A percentile compares a stretch with the other conserved stretches of the same genome.
These are phyloP conservation scores for Cocos nucifera DNA, from an alignment of 176 grass and related monocot genomes.

Conservation along the genomic window DNA sequence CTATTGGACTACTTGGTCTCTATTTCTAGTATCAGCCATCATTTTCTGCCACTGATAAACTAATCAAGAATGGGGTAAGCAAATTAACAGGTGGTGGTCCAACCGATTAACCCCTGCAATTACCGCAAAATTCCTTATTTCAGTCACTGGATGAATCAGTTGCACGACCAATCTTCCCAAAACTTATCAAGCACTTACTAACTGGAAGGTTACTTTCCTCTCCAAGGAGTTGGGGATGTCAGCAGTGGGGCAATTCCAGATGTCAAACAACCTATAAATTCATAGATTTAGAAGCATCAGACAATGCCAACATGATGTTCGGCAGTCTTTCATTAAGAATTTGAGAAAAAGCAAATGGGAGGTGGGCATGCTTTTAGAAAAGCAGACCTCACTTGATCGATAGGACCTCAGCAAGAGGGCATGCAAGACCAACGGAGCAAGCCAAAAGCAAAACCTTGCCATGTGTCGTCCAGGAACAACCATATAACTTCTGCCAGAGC, in stretches of 20 bases:
- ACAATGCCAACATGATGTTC: neutral
- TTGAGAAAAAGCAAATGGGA: conserved; percentile 37
- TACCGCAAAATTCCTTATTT: no score
- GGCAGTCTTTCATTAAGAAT: neutral
- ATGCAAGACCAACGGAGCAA: no score
- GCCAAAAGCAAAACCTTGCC: no score
- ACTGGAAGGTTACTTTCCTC: no score
- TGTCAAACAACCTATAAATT: conserved; percentile 44
- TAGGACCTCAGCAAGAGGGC: no score
- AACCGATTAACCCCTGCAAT: no score
- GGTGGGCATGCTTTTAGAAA: conserved; percentile 29
- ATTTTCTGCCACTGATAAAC: conserved; percentile 29
- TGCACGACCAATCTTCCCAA: no score
- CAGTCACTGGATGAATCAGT: no score
- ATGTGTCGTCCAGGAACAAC: no score
- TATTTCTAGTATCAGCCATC: conserved; percentile 1
- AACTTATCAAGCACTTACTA: no score
- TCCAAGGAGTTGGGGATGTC: neutral
- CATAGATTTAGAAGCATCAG: neutral
- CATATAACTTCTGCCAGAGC: no score
- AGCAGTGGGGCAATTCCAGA: conserved; percentile 13
- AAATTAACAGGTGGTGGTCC: conserved; percentile 60
- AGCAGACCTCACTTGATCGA: no score
- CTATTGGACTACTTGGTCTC: neutral
- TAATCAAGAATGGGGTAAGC: conserved; percentile 72